Evolutionary conservation across 805 yeast species (phyloP), one percentile per base, ranked within the genome.

Genomic region (Schwanniomyces polymorphus): DNA sequence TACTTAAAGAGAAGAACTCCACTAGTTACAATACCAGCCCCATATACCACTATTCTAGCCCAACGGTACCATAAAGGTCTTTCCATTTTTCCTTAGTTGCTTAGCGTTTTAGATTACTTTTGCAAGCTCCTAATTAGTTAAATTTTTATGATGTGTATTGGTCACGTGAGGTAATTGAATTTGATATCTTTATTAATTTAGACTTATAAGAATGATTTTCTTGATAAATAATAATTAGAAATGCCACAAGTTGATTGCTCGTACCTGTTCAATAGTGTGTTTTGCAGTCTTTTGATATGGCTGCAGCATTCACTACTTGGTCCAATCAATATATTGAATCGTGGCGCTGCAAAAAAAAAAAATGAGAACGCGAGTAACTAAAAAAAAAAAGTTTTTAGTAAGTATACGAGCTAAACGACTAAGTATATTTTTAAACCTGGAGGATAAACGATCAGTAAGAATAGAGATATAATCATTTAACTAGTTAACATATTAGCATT

Each of bases 1-100:
- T 81, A 87, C 52, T 84, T 86, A 69, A 69, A 85, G 14, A 86
- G 70, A 5, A 88, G 54, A 0, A 84, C 80, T n/a, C 97, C 98
- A 0, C 81, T 57, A 5, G 85, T 88, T 2, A 88, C 72, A 16
- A 90, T 81, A 16, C 81, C 78, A n/a, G 80, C 80, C 8, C 95
- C 91, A 10, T 74, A 74, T 25, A 76, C 73, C 55, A 75, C 74
- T 9, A 82, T 84, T 50, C 79, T 73, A 4, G 78, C 70, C 86
- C 87, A 82, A 49, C 82, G 77, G 49, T 70, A 68, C 82, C 83
- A 80, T 46, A 80, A 66, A 11, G 83, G 80, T 50, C 55, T 31
- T 31, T 31, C 35, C 35, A 31, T 31, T 18, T 64, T 31, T 56
- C 38, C 34, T 21, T 21, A 21, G 5, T 21, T 21, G 5, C 23